Percentiles rank a stretch among this genome's conserved stretches.
phyloP scores from a whole-genome alignment of 345 rosid species.

The Geranium brycei region DNA sequence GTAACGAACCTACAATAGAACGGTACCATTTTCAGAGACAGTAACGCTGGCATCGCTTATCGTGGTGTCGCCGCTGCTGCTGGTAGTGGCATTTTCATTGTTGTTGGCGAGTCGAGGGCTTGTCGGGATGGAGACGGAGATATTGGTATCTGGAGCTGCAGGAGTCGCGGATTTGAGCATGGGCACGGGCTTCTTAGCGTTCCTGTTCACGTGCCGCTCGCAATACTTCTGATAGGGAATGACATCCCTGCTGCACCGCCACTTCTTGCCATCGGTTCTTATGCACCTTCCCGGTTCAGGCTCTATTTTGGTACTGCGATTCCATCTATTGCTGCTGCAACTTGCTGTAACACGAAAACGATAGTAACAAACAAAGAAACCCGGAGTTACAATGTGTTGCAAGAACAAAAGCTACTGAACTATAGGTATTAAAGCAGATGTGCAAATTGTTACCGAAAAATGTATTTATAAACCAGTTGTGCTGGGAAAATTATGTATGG shows the following conservation, averaged over 20 bases:
- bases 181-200: neutral
- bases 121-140: neutral
- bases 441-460: too few species aligned
- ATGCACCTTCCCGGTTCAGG: constrained; percentile 32
- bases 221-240: constrained; percentile 53
- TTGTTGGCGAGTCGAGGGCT: neutral
- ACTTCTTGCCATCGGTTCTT: constrained; percentile 77
- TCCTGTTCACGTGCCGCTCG: constrained; percentile 54
- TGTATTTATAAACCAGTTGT: too few species aligned
- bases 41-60: neutral
- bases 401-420: too few species aligned
- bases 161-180: too few species aligned
- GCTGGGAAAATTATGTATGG: too few species aligned
- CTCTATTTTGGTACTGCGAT: neutral
- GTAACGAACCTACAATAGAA: neutral
- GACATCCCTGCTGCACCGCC: constrained; percentile 53
- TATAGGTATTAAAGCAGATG: too few species aligned
- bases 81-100: neutral
- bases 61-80: neutral
- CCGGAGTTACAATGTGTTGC: too few species aligned
- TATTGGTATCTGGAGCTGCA: too few species aligned
- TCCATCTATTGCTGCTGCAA: neutral
- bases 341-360: neutral
- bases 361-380: neutral
- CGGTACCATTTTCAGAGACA: neutral